Conservation (phyloP, 2,329 filamentous ascomycete species). For the Fusarium sp. region DNA sequence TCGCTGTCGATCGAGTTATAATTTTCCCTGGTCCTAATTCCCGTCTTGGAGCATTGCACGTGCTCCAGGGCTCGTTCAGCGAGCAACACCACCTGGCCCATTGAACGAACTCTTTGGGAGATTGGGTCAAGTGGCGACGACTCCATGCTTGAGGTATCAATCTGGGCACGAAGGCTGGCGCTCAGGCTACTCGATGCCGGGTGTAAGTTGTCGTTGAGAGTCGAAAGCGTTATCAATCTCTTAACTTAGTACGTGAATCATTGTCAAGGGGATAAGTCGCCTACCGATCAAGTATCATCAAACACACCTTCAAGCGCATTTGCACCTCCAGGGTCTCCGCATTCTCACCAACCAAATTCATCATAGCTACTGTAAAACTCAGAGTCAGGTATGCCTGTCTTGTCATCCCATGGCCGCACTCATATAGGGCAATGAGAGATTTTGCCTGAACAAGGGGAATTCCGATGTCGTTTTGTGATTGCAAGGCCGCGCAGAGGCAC, state of each 20-base stretch:
- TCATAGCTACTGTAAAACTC: background rate
- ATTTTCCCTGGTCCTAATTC: rapidly evolving
- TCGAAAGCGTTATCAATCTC: background rate
- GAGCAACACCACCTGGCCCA: background rate
- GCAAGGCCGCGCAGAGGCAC: background rate
- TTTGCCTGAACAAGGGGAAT: background rate
- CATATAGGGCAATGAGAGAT: background rate
- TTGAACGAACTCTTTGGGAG: background rate
- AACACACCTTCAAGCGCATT: background rate
- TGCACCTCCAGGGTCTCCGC: background rate
- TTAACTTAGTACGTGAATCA: background rate
- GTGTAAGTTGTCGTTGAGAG: background rate
- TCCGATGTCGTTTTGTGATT: background rate
- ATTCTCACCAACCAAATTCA: background rate
- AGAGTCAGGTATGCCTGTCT: background rate
- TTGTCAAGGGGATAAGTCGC: background rate
- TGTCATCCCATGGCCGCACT: background rate
- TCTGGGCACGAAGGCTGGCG: background rate
- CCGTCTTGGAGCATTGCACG: background rate
- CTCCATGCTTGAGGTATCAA: background rate
- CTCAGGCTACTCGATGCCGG: background rate
- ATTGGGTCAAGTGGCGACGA: background rate
- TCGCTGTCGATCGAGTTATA: background rate
- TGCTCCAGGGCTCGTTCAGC: background rate
- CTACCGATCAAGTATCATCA: constrained; percentile 2